Evolutionary conservation across 805 yeast genomes (phyloP), one percentile per base, ranked within the genome.

Genomic region (Kazachstania taianensis): DNA sequence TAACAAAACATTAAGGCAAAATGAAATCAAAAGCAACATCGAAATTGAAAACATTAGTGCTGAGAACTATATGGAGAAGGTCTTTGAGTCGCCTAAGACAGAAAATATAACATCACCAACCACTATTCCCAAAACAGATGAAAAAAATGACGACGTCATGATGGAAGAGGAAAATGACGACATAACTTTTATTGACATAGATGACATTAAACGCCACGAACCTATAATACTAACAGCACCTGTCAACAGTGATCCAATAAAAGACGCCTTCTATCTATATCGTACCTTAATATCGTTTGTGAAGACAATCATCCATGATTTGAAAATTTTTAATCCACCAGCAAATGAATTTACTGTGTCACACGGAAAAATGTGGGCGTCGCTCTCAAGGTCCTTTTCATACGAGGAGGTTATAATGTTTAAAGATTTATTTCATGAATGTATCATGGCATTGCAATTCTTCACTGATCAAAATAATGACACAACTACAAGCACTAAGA

Each of bases 241-340:
- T 3, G 52, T 69, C 1, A 62, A 59, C 8, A 48, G 51, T 20
- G 89, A 82, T 44, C 83, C 87, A 10, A 63, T 84, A 36, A 85
- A 85, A 48, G 96, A 87, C 53, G 89, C 96, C 1, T 73, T 94
- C 30, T 83, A 82, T 48, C 62, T 92, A 20, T 85, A 86, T 70
- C 74, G 89, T 44, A 86, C 94, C 4, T 63, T 94, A 36, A 74
- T 92, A 79, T 81, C 87, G 4, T 92, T 92, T 53, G 65, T 92
- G 50, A 85, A 87, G 54, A 83, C 96, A 0, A 81, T 86, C 29
- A 81, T 89, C 49, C 83, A 79, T 57, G 95, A 94, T 3, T 65
- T 94, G 45, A 86, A 85, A 53, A 77, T 78, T 35, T 86, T 94
- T 54, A 89, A 87, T 52, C 94, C 96, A 1, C 81, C 89, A 2